Percentiles rank a stretch among this genome's conserved stretches.
Conservation (phyloP, 495 filamentous ascomycete species). For the Cercophora samala region DNA sequence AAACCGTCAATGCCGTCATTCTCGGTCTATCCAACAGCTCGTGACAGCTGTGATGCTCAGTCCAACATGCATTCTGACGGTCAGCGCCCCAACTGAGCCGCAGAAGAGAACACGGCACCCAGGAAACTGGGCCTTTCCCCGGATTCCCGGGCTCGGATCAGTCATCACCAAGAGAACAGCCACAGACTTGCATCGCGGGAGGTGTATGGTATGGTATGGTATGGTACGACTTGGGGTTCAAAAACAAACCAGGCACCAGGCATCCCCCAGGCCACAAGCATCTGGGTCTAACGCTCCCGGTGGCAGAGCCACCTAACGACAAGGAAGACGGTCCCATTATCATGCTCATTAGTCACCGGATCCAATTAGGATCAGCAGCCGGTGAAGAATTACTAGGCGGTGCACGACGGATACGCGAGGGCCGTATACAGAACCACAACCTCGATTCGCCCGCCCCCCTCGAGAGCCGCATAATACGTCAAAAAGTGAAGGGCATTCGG, state of each 20-base stretch:
- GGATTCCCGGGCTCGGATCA: constrained; percentile 6
- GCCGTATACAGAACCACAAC: constrained; percentile 1
- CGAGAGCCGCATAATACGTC: not conserved
- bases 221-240: not conserved
- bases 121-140: not conserved
- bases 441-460: not conserved
- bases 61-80: not conserved
- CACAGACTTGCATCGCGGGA: not conserved
- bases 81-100: not conserved
- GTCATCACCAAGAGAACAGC: constrained; percentile 2
- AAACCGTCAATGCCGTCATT: not conserved
- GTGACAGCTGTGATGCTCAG: not conserved
- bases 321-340: not conserved
- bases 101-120: not conserved
- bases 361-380: not conserved
- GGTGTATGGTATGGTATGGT: not conserved
- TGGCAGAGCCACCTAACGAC: not conserved
- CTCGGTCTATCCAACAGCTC: constrained; percentile 2
- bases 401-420: not conserved
- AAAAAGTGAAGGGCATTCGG: not conserved
- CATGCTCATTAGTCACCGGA: constrained; percentile 3
- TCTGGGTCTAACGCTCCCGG: not conserved
- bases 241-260: not conserved
- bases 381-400: not conserved
- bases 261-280: not conserved